Evolutionary conservation across 192 early-diverging fungal genomes (phyloP).

Genomic region (Podila epigama): DNA sequence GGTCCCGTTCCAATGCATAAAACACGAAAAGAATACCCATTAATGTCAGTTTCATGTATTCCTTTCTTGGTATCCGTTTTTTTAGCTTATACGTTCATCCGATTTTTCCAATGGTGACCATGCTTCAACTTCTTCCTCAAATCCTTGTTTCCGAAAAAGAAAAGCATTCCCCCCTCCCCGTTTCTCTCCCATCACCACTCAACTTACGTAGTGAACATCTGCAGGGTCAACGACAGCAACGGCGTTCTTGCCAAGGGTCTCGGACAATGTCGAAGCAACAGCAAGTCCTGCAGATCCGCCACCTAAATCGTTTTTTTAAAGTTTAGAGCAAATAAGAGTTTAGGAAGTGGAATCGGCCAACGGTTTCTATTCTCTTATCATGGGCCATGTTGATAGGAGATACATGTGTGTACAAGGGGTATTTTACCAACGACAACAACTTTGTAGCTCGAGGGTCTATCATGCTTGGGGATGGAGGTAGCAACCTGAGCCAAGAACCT

Average conservation of each 20-base stretch:
- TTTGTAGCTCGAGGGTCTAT: constrained; percentile 53
- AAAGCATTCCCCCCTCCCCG: no score
- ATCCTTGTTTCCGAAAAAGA: constrained; percentile 2
- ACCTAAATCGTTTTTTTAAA: no score
- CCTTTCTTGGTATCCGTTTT: no score
- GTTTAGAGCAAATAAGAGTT: no score
- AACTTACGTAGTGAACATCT: constrained; percentile 66
- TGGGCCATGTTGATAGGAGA: not conserved
- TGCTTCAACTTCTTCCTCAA: not conserved
- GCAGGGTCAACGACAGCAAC: constrained; percentile 84
- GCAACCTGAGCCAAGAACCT: constrained; percentile 43
- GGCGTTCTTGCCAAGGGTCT: constrained; percentile 66
- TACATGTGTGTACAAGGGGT: not conserved
- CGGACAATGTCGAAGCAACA: constrained; percentile 74
- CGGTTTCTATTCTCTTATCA: not conserved
- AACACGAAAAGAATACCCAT: not conserved
- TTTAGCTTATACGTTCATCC: no score
- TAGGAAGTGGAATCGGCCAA: not conserved
- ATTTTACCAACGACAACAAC: constrained; percentile 58
- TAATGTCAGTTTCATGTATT: no score
- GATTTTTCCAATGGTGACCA: no score
- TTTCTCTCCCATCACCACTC: not conserved
- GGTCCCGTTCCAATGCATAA: not conserved
- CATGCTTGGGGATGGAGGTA: constrained; percentile 11
- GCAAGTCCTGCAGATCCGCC: constrained; percentile 64